These are phyloP conservation scores for Lecanicillium sp. DNA, from an alignment of 2,329 filamentous ascomycete genomes.

Conservation along the genomic window DNA sequence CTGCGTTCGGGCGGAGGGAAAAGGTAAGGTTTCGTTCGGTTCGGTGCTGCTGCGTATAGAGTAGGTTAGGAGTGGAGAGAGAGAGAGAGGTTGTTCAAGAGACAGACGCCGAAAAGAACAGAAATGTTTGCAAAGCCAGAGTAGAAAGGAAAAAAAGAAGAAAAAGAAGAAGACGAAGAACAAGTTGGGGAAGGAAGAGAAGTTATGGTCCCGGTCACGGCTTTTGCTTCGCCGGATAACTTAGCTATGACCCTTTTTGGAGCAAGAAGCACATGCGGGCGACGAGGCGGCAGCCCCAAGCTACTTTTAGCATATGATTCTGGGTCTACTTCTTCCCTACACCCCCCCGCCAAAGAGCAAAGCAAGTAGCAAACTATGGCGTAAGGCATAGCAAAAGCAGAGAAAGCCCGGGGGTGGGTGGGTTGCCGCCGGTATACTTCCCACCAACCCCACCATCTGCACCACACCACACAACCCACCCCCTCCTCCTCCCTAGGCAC, in stretches of 20 bases:
- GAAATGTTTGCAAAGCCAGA: no score
- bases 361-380: slow-evolving; percentile 4
- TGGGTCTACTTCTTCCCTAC: not conserved
- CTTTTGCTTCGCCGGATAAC: slow-evolving; percentile 9
- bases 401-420: no score
- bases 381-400: no score
- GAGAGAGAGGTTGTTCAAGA: slow-evolving; percentile 6
- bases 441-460: no score
- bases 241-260: no score
- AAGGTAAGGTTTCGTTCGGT: not conserved
- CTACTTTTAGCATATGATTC: slow-evolving; percentile 16
- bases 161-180: slow-evolving; percentile 11
- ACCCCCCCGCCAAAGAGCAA: slow-evolving; percentile 7
- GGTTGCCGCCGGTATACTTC: no score
- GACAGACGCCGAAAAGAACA: not conserved
- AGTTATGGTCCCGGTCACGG: not conserved
- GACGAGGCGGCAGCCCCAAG: not conserved
- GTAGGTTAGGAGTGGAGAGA: no score
- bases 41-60: not conserved
- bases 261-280: slow-evolving; percentile 9
- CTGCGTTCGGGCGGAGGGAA: slow-evolving; percentile 6
- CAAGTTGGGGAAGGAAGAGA: slow-evolving; percentile 3
- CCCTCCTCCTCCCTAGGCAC: no score
- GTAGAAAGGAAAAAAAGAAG: slow-evolving; percentile 4
- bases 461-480: no score